These are phyloP conservation scores for Auricularia sp. DNA, from an alignment of 768 basidiomycete species.

Conservation along the genomic window DNA sequence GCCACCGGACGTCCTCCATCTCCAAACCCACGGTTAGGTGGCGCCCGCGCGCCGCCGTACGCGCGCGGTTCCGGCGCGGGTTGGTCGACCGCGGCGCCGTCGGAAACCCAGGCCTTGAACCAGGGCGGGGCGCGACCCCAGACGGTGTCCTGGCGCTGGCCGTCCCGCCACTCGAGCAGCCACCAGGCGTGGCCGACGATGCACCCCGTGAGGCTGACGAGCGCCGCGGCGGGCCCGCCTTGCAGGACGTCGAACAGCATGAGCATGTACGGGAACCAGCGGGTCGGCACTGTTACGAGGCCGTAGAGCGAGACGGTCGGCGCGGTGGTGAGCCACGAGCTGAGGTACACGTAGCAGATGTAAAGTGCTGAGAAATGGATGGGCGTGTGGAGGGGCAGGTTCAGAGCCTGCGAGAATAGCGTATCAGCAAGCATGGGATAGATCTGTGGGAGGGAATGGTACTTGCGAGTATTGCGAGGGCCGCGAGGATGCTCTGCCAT, in stretches of 20 bases:
- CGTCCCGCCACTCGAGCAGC: conserved; percentile 20
- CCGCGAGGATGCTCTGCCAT: conserved; percentile 56
- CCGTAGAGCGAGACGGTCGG: conserved; percentile 70
- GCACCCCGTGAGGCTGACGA: conserved; percentile 52
- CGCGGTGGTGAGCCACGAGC: conserved; percentile 52
- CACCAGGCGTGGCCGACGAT: conserved; percentile 76
- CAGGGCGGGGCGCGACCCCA: neutral
- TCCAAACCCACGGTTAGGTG: conserved; percentile 37
- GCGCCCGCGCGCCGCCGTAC: conserved; percentile 38
- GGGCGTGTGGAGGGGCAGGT: conserved; percentile 46
- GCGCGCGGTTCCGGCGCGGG: neutral
- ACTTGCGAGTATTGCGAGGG: conserved; percentile 51
- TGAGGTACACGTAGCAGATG: conserved; percentile 57
- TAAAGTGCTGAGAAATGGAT: conserved; percentile 58
- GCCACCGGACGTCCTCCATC: conserved; percentile 17
- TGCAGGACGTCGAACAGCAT: conserved; percentile 62
- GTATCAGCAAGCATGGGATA: too few relatives aligned
- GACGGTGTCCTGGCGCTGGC: neutral
- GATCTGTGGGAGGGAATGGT: neutral
- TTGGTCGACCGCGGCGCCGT: neutral
- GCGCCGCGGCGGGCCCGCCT: conserved; percentile 38
- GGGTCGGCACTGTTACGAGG: conserved; percentile 59
- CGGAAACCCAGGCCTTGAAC: neutral
- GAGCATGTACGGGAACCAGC: conserved; percentile 66
- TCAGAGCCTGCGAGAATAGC: conserved; percentile 31